Conservation (phyloP, 2,329 filamentous ascomycete genomes). For the Sarocladiaceae sp. region DNA sequence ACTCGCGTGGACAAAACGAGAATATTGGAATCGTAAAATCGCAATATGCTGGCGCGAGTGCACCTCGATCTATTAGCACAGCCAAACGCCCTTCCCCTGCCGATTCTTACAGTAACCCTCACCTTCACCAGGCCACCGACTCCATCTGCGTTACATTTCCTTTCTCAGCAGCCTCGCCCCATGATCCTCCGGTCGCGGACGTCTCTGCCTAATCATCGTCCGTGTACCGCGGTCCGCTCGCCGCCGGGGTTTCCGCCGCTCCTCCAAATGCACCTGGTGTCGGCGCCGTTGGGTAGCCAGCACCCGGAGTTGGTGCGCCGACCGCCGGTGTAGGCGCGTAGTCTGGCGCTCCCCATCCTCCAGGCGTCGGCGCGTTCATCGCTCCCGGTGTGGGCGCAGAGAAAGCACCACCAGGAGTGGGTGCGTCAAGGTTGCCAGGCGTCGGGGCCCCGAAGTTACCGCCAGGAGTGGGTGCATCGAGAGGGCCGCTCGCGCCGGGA, state of each 20-base stretch:
- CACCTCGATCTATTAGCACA: too few species aligned
- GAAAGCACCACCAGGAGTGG: slow-evolving; percentile 60
- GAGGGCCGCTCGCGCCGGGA: slow-evolving; percentile 43
- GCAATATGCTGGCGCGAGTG: too few species aligned
- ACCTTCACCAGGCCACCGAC: too few species aligned
- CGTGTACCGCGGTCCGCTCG: slow-evolving; percentile 48
- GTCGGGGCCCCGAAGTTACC: slow-evolving; percentile 53
- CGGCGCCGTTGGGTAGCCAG: slow-evolving; percentile 36
- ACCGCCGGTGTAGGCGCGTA: slow-evolving; percentile 61
- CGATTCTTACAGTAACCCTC: too few species aligned
- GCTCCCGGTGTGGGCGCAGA: slow-evolving; percentile 58
- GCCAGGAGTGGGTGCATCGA: slow-evolving; percentile 66
- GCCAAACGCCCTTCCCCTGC: too few species aligned
- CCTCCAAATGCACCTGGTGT: slow-evolving; percentile 46
- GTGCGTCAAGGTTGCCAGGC: slow-evolving; percentile 58
- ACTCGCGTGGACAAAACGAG: too few species aligned
- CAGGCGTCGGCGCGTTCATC: slow-evolving; percentile 55
- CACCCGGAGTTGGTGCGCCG: slow-evolving; percentile 63
- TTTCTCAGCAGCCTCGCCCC: background rate
- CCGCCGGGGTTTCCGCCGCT: slow-evolving; percentile 55
- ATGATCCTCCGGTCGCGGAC: background rate
- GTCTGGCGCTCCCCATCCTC: slow-evolving; percentile 58
- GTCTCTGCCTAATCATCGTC: slow-evolving; percentile 36
- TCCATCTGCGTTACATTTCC: background rate
- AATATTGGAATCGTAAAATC: too few species aligned